Conservation (phyloP, 2,329 filamentous ascomycete genomes). For the Arthrinium phaeospermum region DNA sequence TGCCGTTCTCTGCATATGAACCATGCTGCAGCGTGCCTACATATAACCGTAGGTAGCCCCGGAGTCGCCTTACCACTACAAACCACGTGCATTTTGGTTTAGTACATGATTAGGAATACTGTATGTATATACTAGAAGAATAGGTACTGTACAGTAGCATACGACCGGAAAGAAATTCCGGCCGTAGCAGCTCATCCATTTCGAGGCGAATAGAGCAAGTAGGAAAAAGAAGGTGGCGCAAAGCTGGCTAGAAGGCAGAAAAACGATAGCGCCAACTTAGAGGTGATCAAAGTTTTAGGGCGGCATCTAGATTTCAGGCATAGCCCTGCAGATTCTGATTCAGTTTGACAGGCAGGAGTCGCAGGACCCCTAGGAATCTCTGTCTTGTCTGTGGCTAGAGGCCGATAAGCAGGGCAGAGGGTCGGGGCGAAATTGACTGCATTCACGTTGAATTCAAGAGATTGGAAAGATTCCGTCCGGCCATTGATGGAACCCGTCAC, state of each 20-base stretch:
- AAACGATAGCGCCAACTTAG: slow-evolving; percentile 12
- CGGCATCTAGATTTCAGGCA: slow-evolving; percentile 2
- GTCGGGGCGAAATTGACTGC: not conserved
- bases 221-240: not conserved
- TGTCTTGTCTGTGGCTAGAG: not conserved
- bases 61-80: not conserved
- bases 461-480: not conserved
- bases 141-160: not conserved
- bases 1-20: not conserved
- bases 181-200: not conserved
- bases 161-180: not conserved
- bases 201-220: not conserved
- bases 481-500: not conserved
- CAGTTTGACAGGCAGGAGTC: not conserved
- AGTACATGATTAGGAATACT: too few species aligned
- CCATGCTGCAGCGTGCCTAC: not conserved
- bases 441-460: not conserved
- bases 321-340: not conserved
- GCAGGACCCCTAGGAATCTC: slow-evolving; percentile 3
- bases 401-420: not conserved
- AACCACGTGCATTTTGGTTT: not conserved
- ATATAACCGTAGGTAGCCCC: not conserved
- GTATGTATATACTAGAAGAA: too few species aligned
- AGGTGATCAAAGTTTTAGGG: slow-evolving; percentile 5
- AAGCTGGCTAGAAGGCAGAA: slow-evolving; percentile 2